Base-by-base conservation (phyloP, 2,329 filamentous ascomycete genomes). In the Stachybotrys chartarum region DNA sequence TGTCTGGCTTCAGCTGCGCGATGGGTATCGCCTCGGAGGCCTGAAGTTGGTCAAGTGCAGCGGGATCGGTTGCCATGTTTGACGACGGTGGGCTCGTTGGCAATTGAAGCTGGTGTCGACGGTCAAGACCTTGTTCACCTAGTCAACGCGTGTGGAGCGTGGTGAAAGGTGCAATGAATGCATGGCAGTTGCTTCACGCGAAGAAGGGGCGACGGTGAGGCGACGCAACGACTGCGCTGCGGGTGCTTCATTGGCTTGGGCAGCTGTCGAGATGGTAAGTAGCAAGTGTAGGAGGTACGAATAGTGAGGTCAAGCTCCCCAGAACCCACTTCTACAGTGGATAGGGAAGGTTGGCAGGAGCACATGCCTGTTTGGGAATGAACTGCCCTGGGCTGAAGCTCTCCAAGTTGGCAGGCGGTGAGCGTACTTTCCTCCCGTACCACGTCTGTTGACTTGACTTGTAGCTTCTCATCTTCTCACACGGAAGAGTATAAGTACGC, bases 1-100 rank as follows among this genome's bases (percentile, higher is more conserved):
- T 63, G 8, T 76, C 72, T 6, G 83, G 81, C 39, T 62, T 68
- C 39, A 87, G 74, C 57, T 81, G 73, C 7, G 83, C 76, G 61
- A 87, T 86, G 17, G 82, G 73, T 10, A 78, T 81, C 30, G 71
- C 67, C 16, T 67, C 63, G 54, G 68, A 66, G 55, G 61, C 56
- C 17, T 56, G 61, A 32, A 71, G 64, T 66, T 42, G 35, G 5
- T 42, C 62, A 31, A 54, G 52, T n/a, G 56, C 50, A 10, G 35
- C 14, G 10, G 35, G 3, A 42, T 42, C 35, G 35, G 8, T 14
- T 53, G 63, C 56, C 68, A 70, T 70, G 3, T 30, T 42, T 42
- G 14, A 14, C 10, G 14, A 14, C 10, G 14, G 3, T 14, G 35
- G 35, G 35, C 35, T 42, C 10, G 14, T 42, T 10, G 35, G 35